phyloP scores from a whole-genome alignment of 148 eudicot species.

The Vaccinium macrocarpon region DNA sequence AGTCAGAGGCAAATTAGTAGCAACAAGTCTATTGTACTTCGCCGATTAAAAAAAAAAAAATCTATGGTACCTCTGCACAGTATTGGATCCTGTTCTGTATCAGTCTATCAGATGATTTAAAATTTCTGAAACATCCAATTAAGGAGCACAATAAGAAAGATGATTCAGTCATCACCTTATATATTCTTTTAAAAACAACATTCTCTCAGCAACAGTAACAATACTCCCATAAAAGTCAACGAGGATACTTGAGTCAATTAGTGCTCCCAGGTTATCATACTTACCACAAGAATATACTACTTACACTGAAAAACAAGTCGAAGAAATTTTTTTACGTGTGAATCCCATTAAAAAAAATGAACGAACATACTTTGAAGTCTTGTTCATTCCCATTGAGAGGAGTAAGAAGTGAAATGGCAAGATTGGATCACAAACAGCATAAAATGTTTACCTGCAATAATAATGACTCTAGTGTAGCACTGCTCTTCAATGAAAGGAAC shows the following conservation, averaged over 20 bases:
- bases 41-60: slow-evolving; percentile 14
- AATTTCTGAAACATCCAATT: slow-evolving; percentile 33
- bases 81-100: too few relatives aligned
- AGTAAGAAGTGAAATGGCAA: not conserved
- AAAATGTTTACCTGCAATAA: slow-evolving; percentile 34
- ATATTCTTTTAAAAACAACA: not conserved
- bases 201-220: not conserved
- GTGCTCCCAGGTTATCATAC: slow-evolving; percentile 38
- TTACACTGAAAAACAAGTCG: slow-evolving; percentile 37
- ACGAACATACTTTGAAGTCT: too few relatives aligned
- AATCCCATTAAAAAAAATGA: not conserved
- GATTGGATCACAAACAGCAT: not conserved
- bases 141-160: slow-evolving; percentile 31
- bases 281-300: slow-evolving; percentile 45
- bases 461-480: slow-evolving; percentile 42
- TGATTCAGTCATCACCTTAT: not conserved
- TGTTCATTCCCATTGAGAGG: not conserved
- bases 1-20: slow-evolving; percentile 2
- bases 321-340: slow-evolving; percentile 5
- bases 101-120: slow-evolving; percentile 16
- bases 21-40: slow-evolving; percentile 37
- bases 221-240: not conserved
- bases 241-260: slow-evolving; percentile 55
- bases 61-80: too few relatives aligned
- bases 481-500: slow-evolving; percentile 38